phyloP scores from a whole-genome alignment of 164 flowering plant genomes.

The Nelumbo lutea region DNA sequence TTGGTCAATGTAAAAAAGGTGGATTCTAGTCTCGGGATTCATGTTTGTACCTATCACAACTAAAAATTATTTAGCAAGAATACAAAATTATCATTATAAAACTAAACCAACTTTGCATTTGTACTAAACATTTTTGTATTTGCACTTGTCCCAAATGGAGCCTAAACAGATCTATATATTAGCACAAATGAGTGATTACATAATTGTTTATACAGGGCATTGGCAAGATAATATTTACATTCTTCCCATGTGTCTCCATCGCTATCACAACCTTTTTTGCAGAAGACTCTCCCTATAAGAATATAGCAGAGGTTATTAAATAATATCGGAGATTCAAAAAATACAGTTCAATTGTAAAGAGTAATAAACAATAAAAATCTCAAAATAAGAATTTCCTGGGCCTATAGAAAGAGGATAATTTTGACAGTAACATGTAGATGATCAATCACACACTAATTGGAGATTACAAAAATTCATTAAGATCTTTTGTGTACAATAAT shows the following conservation, averaged over 20 bases:
- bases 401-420: neutral
- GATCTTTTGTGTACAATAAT: neutral
- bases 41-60: too few relatives aligned
- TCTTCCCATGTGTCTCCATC: constrained; percentile 93
- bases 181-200: neutral
- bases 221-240: constrained; percentile 48
- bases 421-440: neutral
- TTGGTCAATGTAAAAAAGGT: too few relatives aligned
- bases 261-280: constrained; percentile 83
- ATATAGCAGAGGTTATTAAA: constrained; percentile 8
- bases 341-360: neutral
- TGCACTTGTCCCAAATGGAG: too few relatives aligned
- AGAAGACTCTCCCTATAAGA: constrained; percentile 84
- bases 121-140: too few relatives aligned
- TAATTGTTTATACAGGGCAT: neutral
- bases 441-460: neutral
- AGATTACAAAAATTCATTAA: neutral
- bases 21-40: too few relatives aligned
- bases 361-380: neutral
- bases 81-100: too few relatives aligned
- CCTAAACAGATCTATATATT: too few relatives aligned
- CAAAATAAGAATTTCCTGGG: neutral
- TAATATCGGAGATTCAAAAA: neutral
- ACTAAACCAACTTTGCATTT: too few relatives aligned
- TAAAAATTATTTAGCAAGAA: too few relatives aligned